phyloP scores from a whole-genome alignment of 176 grass and related monocot genomes.

The Puya raimondii region DNA sequence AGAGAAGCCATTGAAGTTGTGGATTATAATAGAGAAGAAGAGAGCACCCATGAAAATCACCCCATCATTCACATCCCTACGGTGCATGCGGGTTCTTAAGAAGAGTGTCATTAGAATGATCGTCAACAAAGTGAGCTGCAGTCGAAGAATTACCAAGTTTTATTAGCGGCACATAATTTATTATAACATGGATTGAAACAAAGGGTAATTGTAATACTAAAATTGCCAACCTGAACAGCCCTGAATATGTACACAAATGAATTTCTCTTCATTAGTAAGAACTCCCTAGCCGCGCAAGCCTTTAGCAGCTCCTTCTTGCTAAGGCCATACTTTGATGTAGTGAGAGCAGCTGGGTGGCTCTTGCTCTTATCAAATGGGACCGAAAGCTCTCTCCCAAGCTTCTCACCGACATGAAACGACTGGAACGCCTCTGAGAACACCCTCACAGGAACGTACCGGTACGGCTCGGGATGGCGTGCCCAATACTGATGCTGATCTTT shows the following conservation, averaged over 20 bases:
- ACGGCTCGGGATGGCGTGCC: slow-evolving; percentile 13
- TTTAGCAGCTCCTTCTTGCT: slow-evolving; percentile 38
- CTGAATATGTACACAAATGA: slow-evolving; percentile 48
- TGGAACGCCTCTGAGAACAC: slow-evolving; percentile 43
- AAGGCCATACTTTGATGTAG: slow-evolving; percentile 33
- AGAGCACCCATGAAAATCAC: slow-evolving; percentile 49
- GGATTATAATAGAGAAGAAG: slow-evolving; percentile 36
- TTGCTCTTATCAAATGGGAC: slow-evolving; percentile 27
- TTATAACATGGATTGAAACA: no score
- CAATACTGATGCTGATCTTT: slow-evolving; percentile 56
- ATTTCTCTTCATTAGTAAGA: slow-evolving; percentile 55
- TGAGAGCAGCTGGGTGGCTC: slow-evolving; percentile 42
- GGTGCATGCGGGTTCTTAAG: slow-evolving; percentile 57
- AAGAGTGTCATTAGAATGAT: slow-evolving; percentile 54
- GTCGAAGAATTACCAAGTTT: neutral
- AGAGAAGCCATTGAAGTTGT: slow-evolving; percentile 65
- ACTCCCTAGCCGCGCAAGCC: slow-evolving; percentile 34
- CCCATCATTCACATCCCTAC: slow-evolving; percentile 20
- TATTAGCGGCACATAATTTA: neutral
- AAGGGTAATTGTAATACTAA: no score
- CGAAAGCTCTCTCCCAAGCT: slow-evolving; percentile 21
- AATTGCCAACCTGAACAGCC: slow-evolving; percentile 31
- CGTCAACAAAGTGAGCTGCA: slow-evolving; percentile 41
- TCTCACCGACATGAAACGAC: slow-evolving; percentile 34
- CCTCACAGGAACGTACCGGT: slow-evolving; percentile 35